Conservation (phyloP, 2,329 filamentous ascomycete species). For the Exophiala sp. region DNA sequence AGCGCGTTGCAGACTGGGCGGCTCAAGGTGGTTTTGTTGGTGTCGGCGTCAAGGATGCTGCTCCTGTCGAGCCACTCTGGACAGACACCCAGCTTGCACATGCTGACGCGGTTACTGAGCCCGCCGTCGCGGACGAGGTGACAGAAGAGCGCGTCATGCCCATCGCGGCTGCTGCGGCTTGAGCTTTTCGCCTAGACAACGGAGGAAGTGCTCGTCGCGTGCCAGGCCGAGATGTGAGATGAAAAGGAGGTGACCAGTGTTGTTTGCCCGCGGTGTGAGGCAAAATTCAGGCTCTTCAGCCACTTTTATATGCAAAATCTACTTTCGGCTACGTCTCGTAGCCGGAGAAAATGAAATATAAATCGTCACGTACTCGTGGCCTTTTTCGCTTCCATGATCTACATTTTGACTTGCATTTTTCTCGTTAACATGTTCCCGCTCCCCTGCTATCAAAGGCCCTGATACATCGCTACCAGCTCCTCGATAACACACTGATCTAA, state of each 20-base stretch:
- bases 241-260: background rate
- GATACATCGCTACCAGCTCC: too few species aligned
- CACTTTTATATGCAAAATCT: slow-evolving; percentile 6
- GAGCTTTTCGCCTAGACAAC: slow-evolving; percentile 10
- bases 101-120: slow-evolving; percentile 12
- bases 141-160: slow-evolving; percentile 15
- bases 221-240: background rate
- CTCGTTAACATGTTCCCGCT: too few species aligned
- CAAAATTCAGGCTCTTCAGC: slow-evolving; percentile 26
- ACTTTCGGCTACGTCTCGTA: background rate
- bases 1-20: slow-evolving; percentile 90
- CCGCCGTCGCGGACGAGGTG: slow-evolving; percentile 13
- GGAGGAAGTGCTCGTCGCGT: slow-evolving; percentile 19
- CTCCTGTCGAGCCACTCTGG: slow-evolving; percentile 74
- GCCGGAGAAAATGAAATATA: background rate
- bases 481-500: too few species aligned
- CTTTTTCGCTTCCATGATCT: background rate
- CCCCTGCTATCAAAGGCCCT: too few species aligned
- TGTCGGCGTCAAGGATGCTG: slow-evolving; percentile 69
- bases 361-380: background rate
- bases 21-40: slow-evolving; percentile 90
- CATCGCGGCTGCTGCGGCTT: slow-evolving; percentile 26
- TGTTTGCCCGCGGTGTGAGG: background rate
- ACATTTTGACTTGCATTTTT: background rate
- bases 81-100: slow-evolving; percentile 71